Evolutionary conservation across 1,139 yeast species (phyloP).

Genomic region (Lodderomyces margitis): DNA sequence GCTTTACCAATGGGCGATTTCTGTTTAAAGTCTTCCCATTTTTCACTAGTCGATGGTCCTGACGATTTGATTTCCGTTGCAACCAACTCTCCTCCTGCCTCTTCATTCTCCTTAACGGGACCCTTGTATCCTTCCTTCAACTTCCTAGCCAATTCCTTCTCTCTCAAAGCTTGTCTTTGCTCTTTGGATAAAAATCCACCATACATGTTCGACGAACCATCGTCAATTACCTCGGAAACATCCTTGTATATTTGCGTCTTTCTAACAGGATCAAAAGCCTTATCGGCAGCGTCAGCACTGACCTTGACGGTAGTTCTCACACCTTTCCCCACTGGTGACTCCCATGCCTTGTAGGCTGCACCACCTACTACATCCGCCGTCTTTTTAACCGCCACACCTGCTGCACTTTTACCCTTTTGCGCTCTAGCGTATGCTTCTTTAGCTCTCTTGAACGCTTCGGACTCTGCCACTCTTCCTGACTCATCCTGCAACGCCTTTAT

Average conservation of each 20-base stretch:
- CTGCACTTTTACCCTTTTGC: slow-evolving; percentile 74
- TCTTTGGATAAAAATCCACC: slow-evolving; percentile 93
- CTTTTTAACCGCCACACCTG: slow-evolving; percentile 79
- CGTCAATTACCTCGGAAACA: slow-evolving; percentile 85
- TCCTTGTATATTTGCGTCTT: slow-evolving; percentile 87
- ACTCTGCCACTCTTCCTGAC: slow-evolving; percentile 90
- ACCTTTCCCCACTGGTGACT: slow-evolving; percentile 85
- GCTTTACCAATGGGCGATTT: slow-evolving; percentile 70
- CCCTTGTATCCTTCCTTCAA: slow-evolving; percentile 60
- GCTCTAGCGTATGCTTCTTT: slow-evolving; percentile 90
- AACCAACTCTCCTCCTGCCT: slow-evolving; percentile 83
- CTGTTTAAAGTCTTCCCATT: slow-evolving; percentile 67
- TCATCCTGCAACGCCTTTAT: slow-evolving; percentile 96
- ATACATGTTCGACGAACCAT: slow-evolving; percentile 82
- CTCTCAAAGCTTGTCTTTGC: slow-evolving; percentile 73
- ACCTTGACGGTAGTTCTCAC: slow-evolving; percentile 79
- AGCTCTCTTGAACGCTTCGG: slow-evolving; percentile 90
- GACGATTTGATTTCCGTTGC: slow-evolving; percentile 78
- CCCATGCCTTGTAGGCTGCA: slow-evolving; percentile 94
- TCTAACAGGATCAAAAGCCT: slow-evolving; percentile 91
- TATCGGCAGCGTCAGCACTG: slow-evolving; percentile 81
- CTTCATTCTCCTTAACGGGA: slow-evolving; percentile 73
- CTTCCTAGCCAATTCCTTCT: slow-evolving; percentile 52
- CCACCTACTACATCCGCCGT: slow-evolving; percentile 95
- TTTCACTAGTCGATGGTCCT: slow-evolving; percentile 68